phyloP scores from a whole-genome alignment of 768 basidiomycete species.

The Pulveroboletus sp. region DNA sequence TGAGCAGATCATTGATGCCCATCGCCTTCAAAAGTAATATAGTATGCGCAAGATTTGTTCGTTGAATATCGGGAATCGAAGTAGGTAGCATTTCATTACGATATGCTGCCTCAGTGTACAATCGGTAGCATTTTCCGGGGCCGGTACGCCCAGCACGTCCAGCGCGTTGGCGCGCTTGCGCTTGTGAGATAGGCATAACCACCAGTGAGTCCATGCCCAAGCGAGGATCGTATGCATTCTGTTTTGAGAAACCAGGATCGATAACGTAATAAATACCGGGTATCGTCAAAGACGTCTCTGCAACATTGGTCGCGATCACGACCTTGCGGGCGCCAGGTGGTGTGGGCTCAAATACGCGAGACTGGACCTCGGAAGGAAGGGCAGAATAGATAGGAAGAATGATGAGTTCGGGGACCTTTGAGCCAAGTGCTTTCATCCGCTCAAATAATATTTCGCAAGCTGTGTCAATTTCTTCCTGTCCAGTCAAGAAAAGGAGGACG shows the following conservation, averaged over 20 bases:
- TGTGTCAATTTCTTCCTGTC: constrained; percentile 98
- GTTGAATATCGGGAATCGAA: constrained; percentile 96
- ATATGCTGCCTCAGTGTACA: constrained; percentile 97
- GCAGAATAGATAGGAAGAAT: constrained; percentile 98
- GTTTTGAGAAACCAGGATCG: constrained; percentile 97
- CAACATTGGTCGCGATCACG: constrained; percentile 99
- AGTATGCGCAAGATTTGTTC: constrained; percentile 87
- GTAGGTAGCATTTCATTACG: constrained; percentile 98
- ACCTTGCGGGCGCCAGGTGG: constrained; percentile 98
- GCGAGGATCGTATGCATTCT: constrained; percentile 96
- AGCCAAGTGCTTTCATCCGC: constrained; percentile 97
- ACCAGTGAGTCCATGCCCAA: constrained; percentile 98
- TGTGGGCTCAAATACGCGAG: constrained; percentile 94
- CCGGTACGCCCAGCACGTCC: constrained; percentile 98
- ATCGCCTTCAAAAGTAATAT: constrained; percentile 97
- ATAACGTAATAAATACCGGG: constrained; percentile 99
- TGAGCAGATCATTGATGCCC: constrained; percentile 96
- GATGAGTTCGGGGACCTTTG: constrained; percentile 96
- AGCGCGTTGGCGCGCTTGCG: constrained; percentile 91
- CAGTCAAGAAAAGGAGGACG: constrained; percentile 93
- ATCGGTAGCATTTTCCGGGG: constrained; percentile 95
- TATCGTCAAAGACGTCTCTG: constrained; percentile 97
- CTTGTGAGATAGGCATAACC: constrained; percentile 98
- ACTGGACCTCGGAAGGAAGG: constrained; percentile 96
- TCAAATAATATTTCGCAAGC: constrained; percentile 95